Conservation (phyloP, 306 rosid species). For the Urtica urens region DNA sequence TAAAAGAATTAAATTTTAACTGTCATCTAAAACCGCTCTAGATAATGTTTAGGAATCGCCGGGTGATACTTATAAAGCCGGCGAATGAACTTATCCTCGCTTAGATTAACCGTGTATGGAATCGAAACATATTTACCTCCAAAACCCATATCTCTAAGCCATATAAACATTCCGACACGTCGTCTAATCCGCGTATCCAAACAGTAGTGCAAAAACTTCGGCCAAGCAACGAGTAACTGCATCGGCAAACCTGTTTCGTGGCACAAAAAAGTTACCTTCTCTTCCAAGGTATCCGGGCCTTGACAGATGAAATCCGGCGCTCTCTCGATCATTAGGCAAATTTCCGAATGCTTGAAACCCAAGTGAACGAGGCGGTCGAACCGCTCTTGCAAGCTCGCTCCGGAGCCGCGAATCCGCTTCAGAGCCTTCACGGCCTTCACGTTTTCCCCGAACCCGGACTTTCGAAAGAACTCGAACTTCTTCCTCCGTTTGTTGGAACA, state of each 20-base stretch:
- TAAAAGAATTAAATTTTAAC: too few relatives aligned
- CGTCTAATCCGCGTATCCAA: slow-evolving; percentile 64
- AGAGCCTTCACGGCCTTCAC: slow-evolving; percentile 35
- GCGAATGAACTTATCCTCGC: neutral
- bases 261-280: slow-evolving; percentile 39
- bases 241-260: slow-evolving; percentile 40
- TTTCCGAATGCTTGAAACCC: slow-evolving; percentile 48
- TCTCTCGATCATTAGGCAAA: slow-evolving; percentile 39
- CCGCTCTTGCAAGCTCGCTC: slow-evolving; percentile 33
- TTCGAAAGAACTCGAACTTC: slow-evolving; percentile 53
- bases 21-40: slow-evolving; percentile 40
- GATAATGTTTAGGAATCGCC: slow-evolving; percentile 24
- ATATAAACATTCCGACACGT: slow-evolving; percentile 43
- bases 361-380: slow-evolving; percentile 42
- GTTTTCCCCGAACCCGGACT: slow-evolving; percentile 72
- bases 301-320: slow-evolving; percentile 35
- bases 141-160: slow-evolving; percentile 50
- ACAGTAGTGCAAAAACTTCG: slow-evolving; percentile 45
- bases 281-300: slow-evolving; percentile 39
- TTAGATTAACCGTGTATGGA: neutral
- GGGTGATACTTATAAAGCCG: neutral
- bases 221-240: slow-evolving; percentile 35
- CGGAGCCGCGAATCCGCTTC: slow-evolving; percentile 35
- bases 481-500: slow-evolving; percentile 31
- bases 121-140: slow-evolving; percentile 3